Evolutionary conservation across 73 alveolate species (phyloP).

Genomic region (Tetrahymena borealis): DNA sequence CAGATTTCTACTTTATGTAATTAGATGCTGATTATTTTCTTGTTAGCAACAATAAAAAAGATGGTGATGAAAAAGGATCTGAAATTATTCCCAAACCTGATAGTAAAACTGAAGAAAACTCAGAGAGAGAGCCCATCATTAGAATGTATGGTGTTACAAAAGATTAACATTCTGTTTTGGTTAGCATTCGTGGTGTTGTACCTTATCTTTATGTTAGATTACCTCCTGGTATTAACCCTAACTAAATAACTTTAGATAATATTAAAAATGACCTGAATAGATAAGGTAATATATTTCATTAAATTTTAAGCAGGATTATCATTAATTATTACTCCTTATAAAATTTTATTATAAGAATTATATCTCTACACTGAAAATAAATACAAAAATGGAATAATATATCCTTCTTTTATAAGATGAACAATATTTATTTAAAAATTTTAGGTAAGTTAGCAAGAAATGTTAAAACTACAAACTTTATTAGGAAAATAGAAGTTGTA

Average conservation of each 20-base stretch:
- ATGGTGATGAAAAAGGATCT: neutral
- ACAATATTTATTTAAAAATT: constrained; percentile 9
- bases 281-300: neutral
- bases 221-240: constrained; percentile 43
- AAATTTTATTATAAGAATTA: too few relatives aligned
- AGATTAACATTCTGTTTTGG: constrained; percentile 91
- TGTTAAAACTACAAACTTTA: constrained; percentile 33
- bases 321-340: too few relatives aligned
- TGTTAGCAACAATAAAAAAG: neutral
- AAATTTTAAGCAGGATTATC: too few relatives aligned
- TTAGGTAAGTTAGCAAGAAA: constrained; percentile 46
- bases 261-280: constrained; percentile 34
- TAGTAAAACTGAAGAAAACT: neutral
- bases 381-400: too few relatives aligned
- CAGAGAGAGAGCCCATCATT: constrained; percentile 41
- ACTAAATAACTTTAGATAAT: constrained; percentile 2
- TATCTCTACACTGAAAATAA: too few relatives aligned
- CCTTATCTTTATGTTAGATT: constrained; percentile 93
- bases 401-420: too few relatives aligned
- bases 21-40: constrained; percentile 28
- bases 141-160: constrained; percentile 93
- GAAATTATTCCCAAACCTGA: constrained; percentile 2
- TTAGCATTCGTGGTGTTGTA: constrained; percentile 83
- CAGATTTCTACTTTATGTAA: constrained; percentile 7
- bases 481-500: constrained; percentile 66